Conservation (phyloP, 1,139 yeast species). For the Saccharomycopsis phalli region DNA sequence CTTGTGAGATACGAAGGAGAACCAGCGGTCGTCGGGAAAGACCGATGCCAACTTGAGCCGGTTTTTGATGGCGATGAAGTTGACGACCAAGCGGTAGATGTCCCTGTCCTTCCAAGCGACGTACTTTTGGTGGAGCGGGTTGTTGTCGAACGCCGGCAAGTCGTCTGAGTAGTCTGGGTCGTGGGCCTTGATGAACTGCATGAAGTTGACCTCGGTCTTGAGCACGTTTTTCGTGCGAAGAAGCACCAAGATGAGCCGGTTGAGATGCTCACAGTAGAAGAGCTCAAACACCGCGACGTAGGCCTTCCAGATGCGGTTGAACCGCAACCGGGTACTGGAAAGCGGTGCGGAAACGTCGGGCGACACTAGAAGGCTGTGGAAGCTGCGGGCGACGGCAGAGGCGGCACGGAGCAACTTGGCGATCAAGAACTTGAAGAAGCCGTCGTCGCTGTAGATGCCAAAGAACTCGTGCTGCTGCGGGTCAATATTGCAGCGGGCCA, state of each 20-base stretch:
- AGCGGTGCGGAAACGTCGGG: neutral
- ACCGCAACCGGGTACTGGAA: neutral
- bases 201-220: conserved; percentile 1
- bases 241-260: conserved; percentile 2
- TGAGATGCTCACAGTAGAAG: conserved; percentile 7
- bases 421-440: conserved; percentile 1
- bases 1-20: conserved; percentile 1
- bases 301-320: conserved; percentile 3
- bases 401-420: neutral
- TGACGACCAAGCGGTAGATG: neutral
- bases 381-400: neutral
- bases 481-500: conserved; percentile 1
- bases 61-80: neutral
- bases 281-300: conserved; percentile 3
- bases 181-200: conserved; percentile 28
- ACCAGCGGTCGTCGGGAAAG: conserved; percentile 2
- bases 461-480: conserved; percentile 1
- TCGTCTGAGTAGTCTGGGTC: neutral
- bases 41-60: neutral
- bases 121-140: neutral
- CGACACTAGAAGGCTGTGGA: neutral
- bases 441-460: conserved; percentile 8
- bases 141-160: conserved; percentile 3
- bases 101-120: neutral
- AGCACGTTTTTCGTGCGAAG: conserved; percentile 1